Base-by-base conservation (phyloP, 345 rosid species). In the Carallia brachiata region DNA sequence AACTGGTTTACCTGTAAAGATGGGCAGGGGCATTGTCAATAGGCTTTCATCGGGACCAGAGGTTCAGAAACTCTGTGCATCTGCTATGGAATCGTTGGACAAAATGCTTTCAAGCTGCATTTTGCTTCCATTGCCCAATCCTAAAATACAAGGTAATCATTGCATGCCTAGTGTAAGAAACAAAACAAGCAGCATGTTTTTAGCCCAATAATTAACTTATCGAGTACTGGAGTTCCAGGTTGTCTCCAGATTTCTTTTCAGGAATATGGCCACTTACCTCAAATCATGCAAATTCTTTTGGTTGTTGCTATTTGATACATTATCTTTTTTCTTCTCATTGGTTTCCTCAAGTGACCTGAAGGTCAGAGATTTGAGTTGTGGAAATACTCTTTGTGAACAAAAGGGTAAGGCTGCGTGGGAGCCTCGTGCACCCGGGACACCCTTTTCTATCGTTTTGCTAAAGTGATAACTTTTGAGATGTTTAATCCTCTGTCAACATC, bases 11-110 rank as follows among this genome's bases (percentile, higher is more conserved):
- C 92, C 94, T 4, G 90, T 85, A 70, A 92, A 90, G 83, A 92
- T 90, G 85, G 96, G 90, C 67, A 81, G 96, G 64, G 97, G 96
- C 65, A 90, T 89, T 12, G 98, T 92, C 58, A 90, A 88, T 76
- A 84, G 97, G 80, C 94, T 95, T 82, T 80, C 93, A 30, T 83
- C 84, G 1, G 98, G 99, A 59, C 77, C 88, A 1, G 87, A 84
- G 73, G 88, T 88, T 75, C 97, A 90, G 83, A 85, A 83, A 69
- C 82, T 84, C 7, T 96, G 99, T 59, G 76, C 86, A 75, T 23
- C 56, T 40, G 99, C 96, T 0, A 71, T 96, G 73, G 88, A 86
- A 60, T 74, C 75, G 48, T 77, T 92, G 74, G 93, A 90, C 74
- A 81, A 81, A 68, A 70, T 87, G 75, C 79, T 82, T 39, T 67